Percentiles rank a stretch among this genome's conserved stretches.
These are phyloP conservation scores for Juncus inflexus DNA, from an alignment of 176 grass and related monocot species.

Conservation along the genomic window DNA sequence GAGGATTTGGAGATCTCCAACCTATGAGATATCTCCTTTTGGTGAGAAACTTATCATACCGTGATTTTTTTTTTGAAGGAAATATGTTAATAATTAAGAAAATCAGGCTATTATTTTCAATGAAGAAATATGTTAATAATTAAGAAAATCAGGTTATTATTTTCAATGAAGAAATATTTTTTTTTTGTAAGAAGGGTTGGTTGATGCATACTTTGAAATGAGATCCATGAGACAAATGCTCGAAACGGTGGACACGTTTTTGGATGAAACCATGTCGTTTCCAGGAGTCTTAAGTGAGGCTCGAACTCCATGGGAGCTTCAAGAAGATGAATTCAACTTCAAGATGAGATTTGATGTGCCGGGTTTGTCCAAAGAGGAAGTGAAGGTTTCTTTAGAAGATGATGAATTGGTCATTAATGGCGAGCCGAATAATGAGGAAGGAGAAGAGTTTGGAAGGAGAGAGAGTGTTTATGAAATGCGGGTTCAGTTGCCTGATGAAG, in stretches of 20 bases:
- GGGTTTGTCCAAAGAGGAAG: constrained; percentile 52
- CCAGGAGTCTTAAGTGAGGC: constrained; percentile 25
- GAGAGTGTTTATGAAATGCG: constrained; percentile 52
- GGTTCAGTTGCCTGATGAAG: constrained; percentile 44
- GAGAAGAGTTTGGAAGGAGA: constrained; percentile 24
- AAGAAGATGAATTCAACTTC: constrained; percentile 69
- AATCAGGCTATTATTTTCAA: no score
- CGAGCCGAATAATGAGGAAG: constrained; percentile 47
- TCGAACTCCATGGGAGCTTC: constrained; percentile 53
- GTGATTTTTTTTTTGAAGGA: no score
- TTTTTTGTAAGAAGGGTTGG: no score
- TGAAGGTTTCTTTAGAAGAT: constrained; percentile 71
- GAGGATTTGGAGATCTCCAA: not conserved
- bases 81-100: no score
- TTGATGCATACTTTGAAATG: no score
- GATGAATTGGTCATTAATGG: constrained; percentile 62
- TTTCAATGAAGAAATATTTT: no score
- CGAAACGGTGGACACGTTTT: no score
- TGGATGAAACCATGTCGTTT: no score
- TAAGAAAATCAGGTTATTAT: no score
- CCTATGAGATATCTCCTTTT: constrained; percentile 4
- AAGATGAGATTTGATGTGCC: constrained; percentile 84
- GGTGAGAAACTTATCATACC: not conserved
- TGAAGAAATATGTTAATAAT: no score
- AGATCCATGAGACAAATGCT: no score